Evolutionary conservation across 2,329 filamentous ascomycete genomes (phyloP).

Genomic region (Arachnomyces sp.): DNA sequence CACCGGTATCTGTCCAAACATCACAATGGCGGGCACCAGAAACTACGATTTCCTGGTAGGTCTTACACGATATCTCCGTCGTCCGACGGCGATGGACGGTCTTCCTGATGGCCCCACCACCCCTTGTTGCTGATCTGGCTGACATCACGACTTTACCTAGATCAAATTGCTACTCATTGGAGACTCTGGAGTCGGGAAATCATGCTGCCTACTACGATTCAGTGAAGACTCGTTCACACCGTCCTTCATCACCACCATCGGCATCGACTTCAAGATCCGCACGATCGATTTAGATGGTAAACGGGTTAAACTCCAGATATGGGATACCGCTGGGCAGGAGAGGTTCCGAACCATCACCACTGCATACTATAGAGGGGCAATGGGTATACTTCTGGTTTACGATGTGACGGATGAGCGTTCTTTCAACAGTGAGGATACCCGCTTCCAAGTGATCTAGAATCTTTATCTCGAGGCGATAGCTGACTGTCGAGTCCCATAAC

Average conservation of each 20-base stretch:
- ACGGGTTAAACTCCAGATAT: conserved; percentile 98
- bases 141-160: conserved; percentile 40
- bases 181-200: conserved; percentile 94
- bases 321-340: conserved; percentile 98
- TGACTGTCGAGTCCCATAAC: conserved; percentile 8
- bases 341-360: conserved; percentile 98
- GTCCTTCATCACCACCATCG: conserved; percentile 97
- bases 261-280: conserved; percentile 99
- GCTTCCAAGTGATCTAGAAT: too few species aligned
- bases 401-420: conserved; percentile 95
- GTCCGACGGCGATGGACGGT: conserved; percentile 5
- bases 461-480: conserved; percentile 6
- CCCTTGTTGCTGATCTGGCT: conserved; percentile 13
- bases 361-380: conserved; percentile 95
- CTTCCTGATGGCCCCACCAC: background rate
- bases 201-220: conserved; percentile 92
- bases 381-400: conserved; percentile 96
- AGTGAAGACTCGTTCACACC: conserved; percentile 97
- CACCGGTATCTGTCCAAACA: background rate
- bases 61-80: conserved; percentile 11
- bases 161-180: conserved; percentile 96
- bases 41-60: conserved; percentile 99
- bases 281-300: conserved; percentile 99
- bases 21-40: conserved; percentile 81
- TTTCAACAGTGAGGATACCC: conserved; percentile 72